Evolutionary conservation across 2,329 filamentous ascomycete genomes (phyloP), one percentile per base, ranked within the genome.

Genomic region (Ceratocystis cubensis): DNA sequence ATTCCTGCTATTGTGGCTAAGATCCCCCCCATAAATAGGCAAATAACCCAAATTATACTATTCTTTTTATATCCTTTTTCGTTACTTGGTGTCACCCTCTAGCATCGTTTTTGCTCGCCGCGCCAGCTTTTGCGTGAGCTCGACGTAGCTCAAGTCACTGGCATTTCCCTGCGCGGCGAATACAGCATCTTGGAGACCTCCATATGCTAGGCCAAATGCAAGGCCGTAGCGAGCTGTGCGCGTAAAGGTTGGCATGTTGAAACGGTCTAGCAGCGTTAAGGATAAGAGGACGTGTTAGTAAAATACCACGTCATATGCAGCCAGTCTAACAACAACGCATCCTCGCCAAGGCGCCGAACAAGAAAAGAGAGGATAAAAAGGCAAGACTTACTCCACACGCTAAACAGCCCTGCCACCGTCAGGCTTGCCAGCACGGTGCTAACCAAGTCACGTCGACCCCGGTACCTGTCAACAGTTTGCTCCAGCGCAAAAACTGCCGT

Each of bases 391-490:
- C 91, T 89, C 84, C 89, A 88, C 67, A 91, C 78, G 74, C 91
- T 96, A 79, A 96, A 96, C 7, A 86, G 81, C 1, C 93, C 93
- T 0, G 92, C 90, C 45, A 94, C 87, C 0, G 88, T 88, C 74
- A 96, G 78, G 61, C 89, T 92, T 30, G 94, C 91, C 67, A 92
- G 81, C 5, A 91, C 84, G 0, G 89, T 96, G 70, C 88, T 93
- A 71, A 90, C 73, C 72, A 91, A 86, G 75, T 97, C 93, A 74
- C 85, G 84, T 66, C 80, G 79, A 56, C 83, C 82, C 63, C 85
- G 80, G 70, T 86, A 86, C 5, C 86, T 80, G 76, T 96, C 92
- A 63, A 96, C 86, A 66, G 89, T 86, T 75, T 93, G 89, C 78
- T 97, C 94, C 62, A 94, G 84, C 5, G 85, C 79, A 72, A 96